Evolutionary conservation across 805 yeast genomes (phyloP).

Genomic region (Soucietia sequanensis): DNA sequence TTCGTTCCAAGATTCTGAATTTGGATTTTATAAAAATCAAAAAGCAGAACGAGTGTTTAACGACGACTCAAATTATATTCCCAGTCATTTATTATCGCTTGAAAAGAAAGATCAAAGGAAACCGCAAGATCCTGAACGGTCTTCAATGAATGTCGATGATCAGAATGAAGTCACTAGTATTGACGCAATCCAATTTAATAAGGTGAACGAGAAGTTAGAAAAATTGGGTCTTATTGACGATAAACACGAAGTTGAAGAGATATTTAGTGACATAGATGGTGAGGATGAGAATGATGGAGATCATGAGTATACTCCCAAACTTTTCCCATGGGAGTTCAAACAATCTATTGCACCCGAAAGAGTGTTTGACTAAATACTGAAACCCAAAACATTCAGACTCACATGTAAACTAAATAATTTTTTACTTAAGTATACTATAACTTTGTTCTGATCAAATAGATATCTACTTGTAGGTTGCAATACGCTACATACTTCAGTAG

Average conservation of each 20-base stretch:
- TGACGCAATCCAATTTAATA: constrained; percentile 3
- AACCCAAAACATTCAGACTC: no score
- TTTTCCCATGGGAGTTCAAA: constrained; percentile 40
- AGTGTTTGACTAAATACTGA: constrained; percentile 20
- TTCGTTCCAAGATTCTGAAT: neutral
- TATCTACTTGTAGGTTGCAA: no score
- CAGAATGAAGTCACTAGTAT: neutral
- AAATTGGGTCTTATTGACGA: constrained; percentile 12
- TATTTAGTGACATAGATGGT: constrained; percentile 7
- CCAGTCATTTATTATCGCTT: constrained; percentile 19
- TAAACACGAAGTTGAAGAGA: constrained; percentile 11
- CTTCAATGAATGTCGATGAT: neutral
- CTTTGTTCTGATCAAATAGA: no score
- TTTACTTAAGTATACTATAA: no score
- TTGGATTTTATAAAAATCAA: neutral
- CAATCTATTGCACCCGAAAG: constrained; percentile 19
- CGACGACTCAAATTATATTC: constrained; percentile 24
- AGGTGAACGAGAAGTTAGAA: constrained; percentile 10
- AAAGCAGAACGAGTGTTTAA: constrained; percentile 32
- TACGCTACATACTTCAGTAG: no score
- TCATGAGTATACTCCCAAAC: constrained; percentile 7
- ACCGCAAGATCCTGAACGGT: neutral
- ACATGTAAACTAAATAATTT: no score
- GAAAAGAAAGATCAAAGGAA: no score
- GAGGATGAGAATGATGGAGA: constrained; percentile 6